Conservation (phyloP, 2,329 filamentous ascomycete species). For the Colletotrichum tropicicola region DNA sequence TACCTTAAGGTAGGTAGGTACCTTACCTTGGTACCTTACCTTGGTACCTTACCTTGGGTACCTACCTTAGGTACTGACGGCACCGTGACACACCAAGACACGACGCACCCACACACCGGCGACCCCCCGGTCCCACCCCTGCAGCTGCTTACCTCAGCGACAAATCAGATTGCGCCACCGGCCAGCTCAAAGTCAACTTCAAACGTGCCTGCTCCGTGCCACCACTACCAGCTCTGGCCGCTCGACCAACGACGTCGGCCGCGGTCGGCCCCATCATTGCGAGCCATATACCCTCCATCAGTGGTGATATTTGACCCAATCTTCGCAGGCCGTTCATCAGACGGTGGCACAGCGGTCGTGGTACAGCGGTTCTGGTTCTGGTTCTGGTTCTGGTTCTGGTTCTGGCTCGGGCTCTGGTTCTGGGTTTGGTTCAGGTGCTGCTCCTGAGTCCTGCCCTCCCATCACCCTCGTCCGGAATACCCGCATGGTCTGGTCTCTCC, state of each 20-base stretch:
- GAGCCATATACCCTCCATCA: slow-evolving; percentile 31
- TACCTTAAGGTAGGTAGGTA: background rate
- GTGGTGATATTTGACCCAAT: slow-evolving; percentile 4
- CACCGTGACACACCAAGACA: background rate
- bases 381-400: background rate
- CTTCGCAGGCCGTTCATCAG: background rate
- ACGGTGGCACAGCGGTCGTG: too few species aligned
- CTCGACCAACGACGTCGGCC: slow-evolving; percentile 16
- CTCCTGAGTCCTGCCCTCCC: background rate
- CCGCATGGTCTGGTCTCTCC: slow-evolving; percentile 4
- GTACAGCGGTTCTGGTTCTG: background rate
- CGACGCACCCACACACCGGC: slow-evolving; percentile 29
- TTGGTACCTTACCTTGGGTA: background rate
- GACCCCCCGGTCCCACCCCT: slow-evolving; percentile 24
- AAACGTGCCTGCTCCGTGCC: slow-evolving; percentile 45
- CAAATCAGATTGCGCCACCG: slow-evolving; percentile 37
- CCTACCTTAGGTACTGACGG: background rate
- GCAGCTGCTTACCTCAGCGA: slow-evolving; percentile 36
- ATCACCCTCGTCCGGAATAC: background rate
- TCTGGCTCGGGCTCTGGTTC: background rate
- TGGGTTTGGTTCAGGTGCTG: slow-evolving; percentile 5
- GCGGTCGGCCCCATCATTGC: slow-evolving; percentile 11
- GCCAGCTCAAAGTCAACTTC: slow-evolving; percentile 50
- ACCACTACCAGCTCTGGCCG: slow-evolving; percentile 32
- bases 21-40: background rate